Evolutionary conservation across 106 monocot genomes (phyloP).

Genomic region (Apostasia shenzhenica): DNA sequence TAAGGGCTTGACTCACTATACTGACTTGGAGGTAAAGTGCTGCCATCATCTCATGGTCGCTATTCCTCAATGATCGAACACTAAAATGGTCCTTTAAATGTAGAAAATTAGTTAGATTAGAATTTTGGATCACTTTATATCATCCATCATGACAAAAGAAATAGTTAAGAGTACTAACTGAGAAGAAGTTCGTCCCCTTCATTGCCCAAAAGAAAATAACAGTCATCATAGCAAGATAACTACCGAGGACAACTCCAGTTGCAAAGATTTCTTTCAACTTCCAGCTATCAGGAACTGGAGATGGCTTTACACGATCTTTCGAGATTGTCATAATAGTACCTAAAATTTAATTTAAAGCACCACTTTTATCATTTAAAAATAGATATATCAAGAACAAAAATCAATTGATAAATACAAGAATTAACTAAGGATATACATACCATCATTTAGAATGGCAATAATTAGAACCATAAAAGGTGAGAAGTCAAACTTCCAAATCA

Average conservation of each 20-base stretch:
- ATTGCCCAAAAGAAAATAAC: slow-evolving; percentile 78
- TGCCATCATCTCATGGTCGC: slow-evolving; percentile 49
- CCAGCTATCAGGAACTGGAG: slow-evolving; percentile 77
- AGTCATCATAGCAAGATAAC: slow-evolving; percentile 66
- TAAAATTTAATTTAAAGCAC: slow-evolving; percentile 6
- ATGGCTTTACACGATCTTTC: slow-evolving; percentile 70
- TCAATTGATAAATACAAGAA: not conserved
- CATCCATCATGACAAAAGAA: not conserved
- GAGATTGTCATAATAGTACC: slow-evolving; percentile 90
- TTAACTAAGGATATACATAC: slow-evolving; percentile 11
- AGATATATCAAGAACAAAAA: not conserved
- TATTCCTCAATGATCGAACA: slow-evolving; percentile 45
- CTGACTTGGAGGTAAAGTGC: slow-evolving; percentile 77
- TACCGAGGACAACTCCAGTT: slow-evolving; percentile 60
- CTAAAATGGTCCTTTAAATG: slow-evolving; percentile 45
- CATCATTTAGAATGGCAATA: slow-evolving; percentile 78
- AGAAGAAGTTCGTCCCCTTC: slow-evolving; percentile 64
- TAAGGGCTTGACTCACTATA: slow-evolving; percentile 78
- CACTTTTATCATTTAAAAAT: not conserved
- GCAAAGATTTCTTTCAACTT: slow-evolving; percentile 81
- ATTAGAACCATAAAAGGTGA: slow-evolving; percentile 87
- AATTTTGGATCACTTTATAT: not conserved
- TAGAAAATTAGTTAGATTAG: not conserved
- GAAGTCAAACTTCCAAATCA: slow-evolving; percentile 84
- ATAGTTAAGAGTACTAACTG: slow-evolving; percentile 18